Base-by-base conservation (phyloP, 495 filamentous ascomycete genomes). In the Aspergillus bridgeri region DNA sequence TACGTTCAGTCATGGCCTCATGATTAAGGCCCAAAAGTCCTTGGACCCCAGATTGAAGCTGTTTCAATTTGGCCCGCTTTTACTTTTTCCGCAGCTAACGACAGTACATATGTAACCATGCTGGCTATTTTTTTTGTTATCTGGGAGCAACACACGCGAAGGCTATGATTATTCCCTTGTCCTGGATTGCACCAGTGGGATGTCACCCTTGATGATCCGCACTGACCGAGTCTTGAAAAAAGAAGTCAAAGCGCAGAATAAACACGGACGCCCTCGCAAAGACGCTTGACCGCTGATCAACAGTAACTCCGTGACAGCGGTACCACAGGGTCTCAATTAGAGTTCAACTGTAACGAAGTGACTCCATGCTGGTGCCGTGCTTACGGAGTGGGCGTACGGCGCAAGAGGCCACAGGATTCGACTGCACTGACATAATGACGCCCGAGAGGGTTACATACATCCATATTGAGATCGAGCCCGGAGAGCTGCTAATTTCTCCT, bases 111-210 rank as follows among this genome's bases (percentile, higher is more conserved):
- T n/a, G n/a, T n/a, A 27, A 7, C 25, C 3, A 27, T 27, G 25
- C 25, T 27, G 25, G 25, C 25, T n/a, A 27, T 27, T 27, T 4
- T 27, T 3, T 27, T 15, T 27, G 25, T 27, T 24, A 22, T 24
- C 5, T n/a, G 38, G n/a, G 20, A 42, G n/a, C 22, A 18, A 45
- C 19, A 23, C 22, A 15, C 33, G 33, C 24, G 25, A 18, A 38
- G 33, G 38, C 27, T 45, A 38, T 20, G 43, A 21, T 44, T 49
- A 50, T 46, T 18, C 47, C 25, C 24, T 45, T 42, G 27, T 42
- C 6, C 44, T 51, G 6, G 23, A 25, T 56, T 25, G 56, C 56
- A 19, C 61, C 59, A 64, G 59, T 67, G 54, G 61, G 58, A 64
- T 54, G 17, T 18, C 53, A 52, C 45, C 61, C 60, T 25, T 13